These are phyloP conservation scores for Ambrosia trifida DNA, from an alignment of 129 eudicot genomes.

Conservation along the genomic window DNA sequence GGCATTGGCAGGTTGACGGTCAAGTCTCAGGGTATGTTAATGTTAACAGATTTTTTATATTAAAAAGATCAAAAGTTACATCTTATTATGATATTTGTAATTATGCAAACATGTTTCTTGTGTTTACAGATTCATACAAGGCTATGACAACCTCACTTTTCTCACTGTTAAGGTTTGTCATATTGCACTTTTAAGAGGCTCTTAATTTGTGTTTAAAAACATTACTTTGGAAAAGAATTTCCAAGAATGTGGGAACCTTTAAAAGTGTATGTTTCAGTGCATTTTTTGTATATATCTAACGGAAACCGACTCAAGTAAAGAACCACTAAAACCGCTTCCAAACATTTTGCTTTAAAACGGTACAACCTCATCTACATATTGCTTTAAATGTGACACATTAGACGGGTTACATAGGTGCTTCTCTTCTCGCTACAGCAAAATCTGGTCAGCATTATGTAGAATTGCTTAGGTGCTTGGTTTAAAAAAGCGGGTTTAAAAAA, in stretches of 20 bases:
- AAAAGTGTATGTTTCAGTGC: not conserved
- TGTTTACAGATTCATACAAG: constrained; percentile 65
- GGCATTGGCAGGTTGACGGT: constrained; percentile 72
- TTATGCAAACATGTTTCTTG: not conserved
- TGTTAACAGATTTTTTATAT: not conserved
- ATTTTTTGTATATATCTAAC: not conserved
- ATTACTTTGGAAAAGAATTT: not conserved
- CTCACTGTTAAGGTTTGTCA: constrained; percentile 77
- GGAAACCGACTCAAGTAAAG: not conserved
- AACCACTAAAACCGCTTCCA: not conserved
- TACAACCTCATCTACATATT: not conserved
- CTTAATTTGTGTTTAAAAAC: not conserved
- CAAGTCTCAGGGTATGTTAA: constrained; percentile 90
- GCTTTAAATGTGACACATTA: not conserved
- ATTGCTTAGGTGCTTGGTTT: not conserved
- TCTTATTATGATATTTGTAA: not conserved
- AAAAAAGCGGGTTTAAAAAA: no score
- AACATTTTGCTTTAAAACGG: not conserved
- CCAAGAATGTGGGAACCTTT: not conserved
- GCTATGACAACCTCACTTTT: constrained; percentile 68
- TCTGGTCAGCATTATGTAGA: not conserved
- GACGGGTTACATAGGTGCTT: not conserved
- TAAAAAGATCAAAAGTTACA: no score
- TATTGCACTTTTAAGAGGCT: not conserved
- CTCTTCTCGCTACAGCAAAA: not conserved